Base-by-base conservation (phyloP, 768 basidiomycete genomes). In the Lactarius trivialis region DNA sequence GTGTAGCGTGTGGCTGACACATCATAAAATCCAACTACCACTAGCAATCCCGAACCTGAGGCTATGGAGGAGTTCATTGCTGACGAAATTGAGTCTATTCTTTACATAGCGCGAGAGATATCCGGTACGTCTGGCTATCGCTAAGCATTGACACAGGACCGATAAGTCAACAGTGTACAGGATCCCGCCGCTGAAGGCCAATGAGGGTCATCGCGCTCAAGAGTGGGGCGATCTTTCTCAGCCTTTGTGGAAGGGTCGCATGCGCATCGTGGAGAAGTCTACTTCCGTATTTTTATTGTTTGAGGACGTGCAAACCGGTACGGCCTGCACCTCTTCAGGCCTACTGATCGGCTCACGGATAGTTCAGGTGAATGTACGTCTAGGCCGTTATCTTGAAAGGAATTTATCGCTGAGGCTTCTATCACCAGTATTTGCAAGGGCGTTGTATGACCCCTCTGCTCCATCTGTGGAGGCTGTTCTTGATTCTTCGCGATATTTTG, bases 401-500 rank as follows among this genome's bases (percentile, higher is more conserved):
- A 50, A 21, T 17, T 53, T 2, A 28, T 21, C 45, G 17, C 55
- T 70, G 51, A 68, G 34, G 14, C 4, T 2, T 56, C 37, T 45
- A 14, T 19, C 33, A 6, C 51, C 60, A 90, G 91, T 91, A 59
- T 98, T 98, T 76, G 95, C 95, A 48, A 86, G 83, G 66, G 85
- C 93, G 17, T 83, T 83, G 49, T 98, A 97, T 70, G 87, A 91
- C 69, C 79, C 85, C 17, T 75, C 81, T 49, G 85, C 84, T 61
- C 91, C 92, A 5, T 86, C 83, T 32, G 91, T 98, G n/a, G 94
- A 98, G 67, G 89, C 91, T n/a, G 93, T 95, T 17, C 79, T 97
- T 30, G 94, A 98, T 72, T 95, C 93, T 1, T 95, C 93, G 12
- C 85, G 94, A 53, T 98, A 98, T 72, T 98, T 98, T 71, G 94